A percentile compares a stretch with the other conserved stretches of the same genome.
Evolutionary conservation across 2,329 filamentous ascomycete species (phyloP).

Genomic region (Arachnomyces sp.): DNA sequence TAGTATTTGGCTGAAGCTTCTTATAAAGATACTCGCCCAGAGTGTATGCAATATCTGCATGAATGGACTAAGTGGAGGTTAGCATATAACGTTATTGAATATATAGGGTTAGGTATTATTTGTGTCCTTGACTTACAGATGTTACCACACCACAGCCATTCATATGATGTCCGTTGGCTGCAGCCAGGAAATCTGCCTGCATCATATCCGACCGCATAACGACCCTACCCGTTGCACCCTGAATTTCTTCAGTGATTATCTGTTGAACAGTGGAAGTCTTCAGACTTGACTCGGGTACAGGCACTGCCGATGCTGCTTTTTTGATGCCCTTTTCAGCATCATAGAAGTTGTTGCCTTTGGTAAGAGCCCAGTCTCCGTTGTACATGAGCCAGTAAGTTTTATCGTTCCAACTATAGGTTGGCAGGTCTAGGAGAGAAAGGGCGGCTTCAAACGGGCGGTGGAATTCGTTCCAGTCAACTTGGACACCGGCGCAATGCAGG

Average conservation of each 20-base stretch:
- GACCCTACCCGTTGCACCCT: constrained; percentile 19
- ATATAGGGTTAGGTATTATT: neutral
- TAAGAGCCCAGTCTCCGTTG: constrained; percentile 53
- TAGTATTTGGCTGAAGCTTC: constrained; percentile 7
- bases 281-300: constrained; percentile 2
- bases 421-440: constrained; percentile 56
- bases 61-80: constrained; percentile 10
- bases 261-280: constrained; percentile 17
- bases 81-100: constrained; percentile 1
- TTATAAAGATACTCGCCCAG: constrained; percentile 15
- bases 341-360: constrained; percentile 10
- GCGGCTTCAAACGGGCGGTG: constrained; percentile 54
- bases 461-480: constrained; percentile 64
- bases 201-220: constrained; percentile 33
- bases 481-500: constrained; percentile 55
- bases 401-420: constrained; percentile 60
- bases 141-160: constrained; percentile 35
- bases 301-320: neutral
- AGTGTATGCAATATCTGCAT: constrained; percentile 17
- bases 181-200: constrained; percentile 28
- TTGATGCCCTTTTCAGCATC: constrained; percentile 7
- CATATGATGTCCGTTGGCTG: constrained; percentile 36
- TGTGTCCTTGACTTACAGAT: constrained; percentile 28
- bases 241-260: constrained; percentile 28
- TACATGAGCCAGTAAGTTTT: constrained; percentile 70